A percentile compares a stretch with the other conserved stretches of the same genome.
phyloP scores from a whole-genome alignment of 495 filamentous ascomycete genomes.

The Annulohypoxylon bovei region DNA sequence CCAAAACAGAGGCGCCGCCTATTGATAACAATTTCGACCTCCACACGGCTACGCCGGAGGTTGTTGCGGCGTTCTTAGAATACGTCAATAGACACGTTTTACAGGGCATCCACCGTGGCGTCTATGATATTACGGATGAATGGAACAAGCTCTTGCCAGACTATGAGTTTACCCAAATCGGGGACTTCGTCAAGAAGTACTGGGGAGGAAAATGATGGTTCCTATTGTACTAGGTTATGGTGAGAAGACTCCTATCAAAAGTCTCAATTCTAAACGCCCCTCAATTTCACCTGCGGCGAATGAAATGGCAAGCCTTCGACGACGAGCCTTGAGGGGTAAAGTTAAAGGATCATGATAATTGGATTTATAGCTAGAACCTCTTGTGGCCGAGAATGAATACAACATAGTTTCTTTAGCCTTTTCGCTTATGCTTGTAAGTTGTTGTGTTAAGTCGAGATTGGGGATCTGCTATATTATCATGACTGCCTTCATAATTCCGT shows the following conservation, averaged over 20 bases:
- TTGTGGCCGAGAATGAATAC: too few relatives aligned
- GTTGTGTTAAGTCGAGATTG: too few relatives aligned
- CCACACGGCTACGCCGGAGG: constrained; percentile 52
- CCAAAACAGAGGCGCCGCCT: constrained; percentile 50
- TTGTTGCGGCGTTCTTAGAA: constrained; percentile 44
- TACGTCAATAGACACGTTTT: constrained; percentile 48
- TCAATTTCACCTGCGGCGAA: not conserved
- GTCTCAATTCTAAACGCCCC: too few relatives aligned
- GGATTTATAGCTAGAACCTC: too few relatives aligned
- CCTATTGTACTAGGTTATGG: not conserved
- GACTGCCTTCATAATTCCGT: too few relatives aligned
- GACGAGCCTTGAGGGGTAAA: too few relatives aligned
- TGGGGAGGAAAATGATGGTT: constrained; percentile 53
- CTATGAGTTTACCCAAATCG: constrained; percentile 57
- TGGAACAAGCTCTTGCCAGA: constrained; percentile 63
- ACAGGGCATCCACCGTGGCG: constrained; percentile 48
- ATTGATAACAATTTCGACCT: constrained; percentile 53
- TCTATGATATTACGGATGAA: constrained; percentile 56
- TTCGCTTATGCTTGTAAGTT: too few relatives aligned
- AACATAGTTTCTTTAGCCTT: too few relatives aligned
- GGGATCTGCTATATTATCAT: too few relatives aligned
- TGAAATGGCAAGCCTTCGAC: constrained; percentile 8
- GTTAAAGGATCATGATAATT: too few relatives aligned
- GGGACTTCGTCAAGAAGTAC: constrained; percentile 56
- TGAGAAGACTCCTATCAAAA: not conserved